Base-by-base conservation (phyloP, 1,139 yeast species). In the Pichia sp. region DNA sequence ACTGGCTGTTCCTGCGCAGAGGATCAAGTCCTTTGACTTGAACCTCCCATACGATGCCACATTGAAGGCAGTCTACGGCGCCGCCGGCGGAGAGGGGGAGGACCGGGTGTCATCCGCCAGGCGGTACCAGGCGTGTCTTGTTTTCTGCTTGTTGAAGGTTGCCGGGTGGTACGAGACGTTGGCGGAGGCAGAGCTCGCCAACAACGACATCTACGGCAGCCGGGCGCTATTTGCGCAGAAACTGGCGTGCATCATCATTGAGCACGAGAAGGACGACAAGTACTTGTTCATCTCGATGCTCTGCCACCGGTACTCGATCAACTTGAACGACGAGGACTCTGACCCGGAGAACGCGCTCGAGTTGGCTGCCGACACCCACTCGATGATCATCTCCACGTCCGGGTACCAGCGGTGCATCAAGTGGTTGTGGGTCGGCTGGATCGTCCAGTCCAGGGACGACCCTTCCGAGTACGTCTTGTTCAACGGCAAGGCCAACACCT, bases 371-470 rank as follows among this genome's bases (percentile, higher is more conserved):
- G 96, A 90, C 67, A 81, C 84, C 80, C 96, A 90, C 64, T 82
- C 89, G 10, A 76, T 79, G 19, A 84, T 89, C 19, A 87, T 90
- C 64, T 84, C 90, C 0, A 81, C 95, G 0, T 73, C 86, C 3
- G 96, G 96, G 0, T 90, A 82, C 68, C 96, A 90, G 69, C 74
- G 96, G 56, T 88, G 96, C 72, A 80, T 88, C 65, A 84, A 85
- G 62, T 90, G 96, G 96, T 71, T 90, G 53, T 90, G 97, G 97
- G 75, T 92, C 57, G 97, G 97, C 23, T 89, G 96, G 96, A 87
- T 90, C 58, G 77, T 87, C 47, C 96, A 89, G 70, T 80, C 87
- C 43, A 79, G 82, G n/a, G 70, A 68, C 16, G 88, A 87, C 65
- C 90, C 95, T 8, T 79, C 81, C 40, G 79, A 82, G 23, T 90